Percentiles rank a stretch among this genome's conserved stretches.
phyloP scores from a whole-genome alignment of 129 eudicot species.

The Flaveria brownii region DNA sequence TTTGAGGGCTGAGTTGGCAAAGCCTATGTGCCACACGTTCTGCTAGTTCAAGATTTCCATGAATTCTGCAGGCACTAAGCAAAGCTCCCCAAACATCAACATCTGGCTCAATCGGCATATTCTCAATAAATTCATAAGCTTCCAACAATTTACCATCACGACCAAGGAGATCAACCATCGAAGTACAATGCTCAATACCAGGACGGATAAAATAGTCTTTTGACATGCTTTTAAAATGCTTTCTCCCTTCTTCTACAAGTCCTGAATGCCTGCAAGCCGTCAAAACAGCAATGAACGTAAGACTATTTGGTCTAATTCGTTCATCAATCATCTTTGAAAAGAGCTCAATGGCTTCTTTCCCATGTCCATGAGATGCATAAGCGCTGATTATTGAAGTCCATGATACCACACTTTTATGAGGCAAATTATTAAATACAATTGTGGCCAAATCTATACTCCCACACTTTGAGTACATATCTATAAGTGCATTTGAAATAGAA shows the following conservation, averaged over 20 bases:
- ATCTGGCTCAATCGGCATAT: slow-evolving; percentile 45
- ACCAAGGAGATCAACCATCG: slow-evolving; percentile 58
- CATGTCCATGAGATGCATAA: slow-evolving; percentile 49
- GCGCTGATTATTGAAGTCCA: slow-evolving; percentile 52
- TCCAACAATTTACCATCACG: slow-evolving; percentile 43
- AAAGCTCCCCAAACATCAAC: slow-evolving; percentile 51
- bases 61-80: slow-evolving; percentile 56
- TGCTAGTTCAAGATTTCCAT: slow-evolving; percentile 50
- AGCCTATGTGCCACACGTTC: slow-evolving; percentile 39
- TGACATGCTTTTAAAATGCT: slow-evolving; percentile 43
- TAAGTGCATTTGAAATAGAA: slow-evolving; percentile 41
- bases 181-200: slow-evolving; percentile 46
- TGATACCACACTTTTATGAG: slow-evolving; percentile 40
- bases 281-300: slow-evolving; percentile 46
- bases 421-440: slow-evolving; percentile 34
- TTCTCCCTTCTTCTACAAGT: slow-evolving; percentile 48
- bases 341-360: slow-evolving; percentile 37
- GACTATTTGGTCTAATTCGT: slow-evolving; percentile 44
- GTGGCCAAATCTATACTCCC: slow-evolving; percentile 42
- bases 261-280: slow-evolving; percentile 55
- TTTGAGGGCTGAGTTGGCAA: slow-evolving; percentile 27
- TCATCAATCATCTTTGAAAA: slow-evolving; percentile 45
- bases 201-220: slow-evolving; percentile 41
- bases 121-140: slow-evolving; percentile 49
- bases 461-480: slow-evolving; percentile 53